Evolutionary conservation across 1,284 basidiomycete genomes (phyloP).

Genomic region (Cryptococcus sp.): DNA sequence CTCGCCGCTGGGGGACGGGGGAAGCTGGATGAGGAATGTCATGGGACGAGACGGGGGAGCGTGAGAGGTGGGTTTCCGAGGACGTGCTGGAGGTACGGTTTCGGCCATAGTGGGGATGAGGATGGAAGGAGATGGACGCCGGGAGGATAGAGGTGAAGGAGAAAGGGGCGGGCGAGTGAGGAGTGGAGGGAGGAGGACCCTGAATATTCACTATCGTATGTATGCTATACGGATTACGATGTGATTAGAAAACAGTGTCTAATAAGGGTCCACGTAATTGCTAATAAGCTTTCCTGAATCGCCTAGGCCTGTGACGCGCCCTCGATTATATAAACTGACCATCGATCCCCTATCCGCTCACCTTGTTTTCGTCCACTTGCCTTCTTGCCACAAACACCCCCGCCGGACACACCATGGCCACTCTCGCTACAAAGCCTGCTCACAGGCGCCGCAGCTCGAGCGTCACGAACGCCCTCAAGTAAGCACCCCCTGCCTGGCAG

Average conservation of each 20-base stretch:
- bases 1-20: slow-evolving; percentile 2
- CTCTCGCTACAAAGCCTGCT: not conserved
- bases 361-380: not conserved
- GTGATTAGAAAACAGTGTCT: no score
- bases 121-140: no score
- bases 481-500: not conserved
- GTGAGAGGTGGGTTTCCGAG: no score
- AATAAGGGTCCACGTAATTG: no score
- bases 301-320: not conserved
- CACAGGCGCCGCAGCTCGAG: slow-evolving; percentile 36
- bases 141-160: no score
- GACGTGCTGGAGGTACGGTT: no score
- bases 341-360: not conserved
- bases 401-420: not conserved
- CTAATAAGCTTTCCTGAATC: not conserved
- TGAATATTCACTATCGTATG: no score
- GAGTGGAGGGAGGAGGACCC: no score
- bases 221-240: no score
- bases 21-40: slow-evolving; percentile 6
- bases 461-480: slow-evolving; percentile 41
- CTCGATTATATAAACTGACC: not conserved
- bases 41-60: not conserved
- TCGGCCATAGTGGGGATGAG: no score
- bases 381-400: not conserved
- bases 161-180: no score